phyloP scores from a whole-genome alignment of 2,329 filamentous ascomycete species.

The Cadophora sp. region DNA sequence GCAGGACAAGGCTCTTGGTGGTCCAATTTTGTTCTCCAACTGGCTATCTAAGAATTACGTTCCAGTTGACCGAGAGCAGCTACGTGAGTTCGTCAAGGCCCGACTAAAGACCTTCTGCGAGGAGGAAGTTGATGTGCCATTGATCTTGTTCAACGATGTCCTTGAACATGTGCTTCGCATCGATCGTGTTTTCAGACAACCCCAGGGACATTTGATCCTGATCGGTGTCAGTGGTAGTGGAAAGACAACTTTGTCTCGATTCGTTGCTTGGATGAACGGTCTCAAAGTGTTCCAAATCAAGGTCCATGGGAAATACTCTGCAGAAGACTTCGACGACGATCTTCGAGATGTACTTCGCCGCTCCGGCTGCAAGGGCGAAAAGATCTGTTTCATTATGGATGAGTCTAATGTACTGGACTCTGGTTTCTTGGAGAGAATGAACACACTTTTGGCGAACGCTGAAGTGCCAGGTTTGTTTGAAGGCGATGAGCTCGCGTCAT shows the following conservation, averaged over 20 bases:
- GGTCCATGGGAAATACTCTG: constrained; percentile 97
- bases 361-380: constrained; percentile 97
- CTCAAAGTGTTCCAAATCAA: constrained; percentile 99
- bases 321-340: constrained; percentile 98
- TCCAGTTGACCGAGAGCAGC: constrained; percentile 91
- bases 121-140: constrained; percentile 97
- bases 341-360: constrained; percentile 90
- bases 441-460: constrained; percentile 97
- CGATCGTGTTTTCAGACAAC: constrained; percentile 97
- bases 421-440: constrained; percentile 99
- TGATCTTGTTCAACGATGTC: constrained; percentile 99
- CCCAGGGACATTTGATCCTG: constrained; percentile 96
- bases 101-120: constrained; percentile 98
- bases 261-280: constrained; percentile 99
- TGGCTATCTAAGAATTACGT: constrained; percentile 99
- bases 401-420: constrained; percentile 98
- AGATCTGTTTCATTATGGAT: constrained; percentile 99
- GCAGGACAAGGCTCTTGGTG: constrained; percentile 84
- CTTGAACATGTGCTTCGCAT: constrained; percentile 98
- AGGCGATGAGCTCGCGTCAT: constrained; percentile 96
- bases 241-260: constrained; percentile 97
- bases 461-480: constrained; percentile 99
- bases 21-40: constrained; percentile 97
- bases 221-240: constrained; percentile 98
- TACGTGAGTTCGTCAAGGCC: constrained; percentile 97